Percentiles rank a stretch among this genome's conserved stretches.
These are phyloP conservation scores for Candida quercuum DNA, from an alignment of 805 yeast species.

Conservation along the genomic window DNA sequence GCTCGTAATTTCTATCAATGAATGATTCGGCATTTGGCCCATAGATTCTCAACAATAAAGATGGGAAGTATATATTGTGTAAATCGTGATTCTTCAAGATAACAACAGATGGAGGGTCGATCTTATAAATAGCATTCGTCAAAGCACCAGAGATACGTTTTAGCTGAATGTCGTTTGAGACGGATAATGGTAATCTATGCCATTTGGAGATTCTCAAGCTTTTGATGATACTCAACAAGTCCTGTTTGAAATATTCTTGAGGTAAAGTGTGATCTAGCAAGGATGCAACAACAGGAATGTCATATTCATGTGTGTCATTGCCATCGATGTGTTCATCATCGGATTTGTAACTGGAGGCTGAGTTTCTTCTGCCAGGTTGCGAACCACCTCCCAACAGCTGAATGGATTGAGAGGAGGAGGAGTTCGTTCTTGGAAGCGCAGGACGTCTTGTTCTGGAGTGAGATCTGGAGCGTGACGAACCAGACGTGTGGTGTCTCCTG, in stretches of 20 bases:
- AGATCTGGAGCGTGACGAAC: conserved; percentile 3
- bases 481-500: neutral
- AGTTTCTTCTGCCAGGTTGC: neutral
- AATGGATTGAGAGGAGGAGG: neutral
- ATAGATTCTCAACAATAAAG: conserved; percentile 72
- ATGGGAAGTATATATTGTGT: conserved; percentile 42
- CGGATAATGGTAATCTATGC: conserved; percentile 40
- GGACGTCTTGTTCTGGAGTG: conserved; percentile 6
- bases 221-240: conserved; percentile 60
- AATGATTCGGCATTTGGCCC: conserved; percentile 84
- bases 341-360: neutral
- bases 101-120: conserved; percentile 47
- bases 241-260: conserved; percentile 77
- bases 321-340: neutral
- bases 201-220: conserved; percentile 71
- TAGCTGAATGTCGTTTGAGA: conserved; percentile 42
- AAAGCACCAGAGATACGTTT: conserved; percentile 85
- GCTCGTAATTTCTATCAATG: conserved; percentile 81
- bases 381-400: neutral
- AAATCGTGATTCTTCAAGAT: conserved; percentile 28
- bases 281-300: conserved; percentile 47
- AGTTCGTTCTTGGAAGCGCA: conserved; percentile 3
- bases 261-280: conserved; percentile 75
- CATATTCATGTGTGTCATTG: conserved; percentile 4
- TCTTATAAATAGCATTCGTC: conserved; percentile 82